phyloP scores from a whole-genome alignment of 106 monocot species.

The Phalaenopsis aphrodite region DNA sequence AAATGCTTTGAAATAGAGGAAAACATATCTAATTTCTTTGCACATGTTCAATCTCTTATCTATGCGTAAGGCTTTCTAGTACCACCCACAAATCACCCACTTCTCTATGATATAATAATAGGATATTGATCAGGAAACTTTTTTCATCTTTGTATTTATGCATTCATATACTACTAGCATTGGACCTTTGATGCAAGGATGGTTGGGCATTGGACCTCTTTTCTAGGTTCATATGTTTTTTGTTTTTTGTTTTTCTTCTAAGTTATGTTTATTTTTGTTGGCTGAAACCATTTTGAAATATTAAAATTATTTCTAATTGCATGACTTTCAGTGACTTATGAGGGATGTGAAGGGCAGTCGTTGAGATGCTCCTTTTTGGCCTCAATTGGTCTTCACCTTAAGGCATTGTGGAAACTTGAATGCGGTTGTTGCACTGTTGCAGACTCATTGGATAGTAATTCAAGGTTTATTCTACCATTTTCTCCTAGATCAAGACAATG shows the following conservation, averaged over 20 bases:
- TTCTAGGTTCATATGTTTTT: not conserved
- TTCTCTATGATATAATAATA: not conserved
- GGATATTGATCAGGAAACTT: not conserved
- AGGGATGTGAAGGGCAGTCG: slow-evolving; percentile 14
- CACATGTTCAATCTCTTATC: not conserved
- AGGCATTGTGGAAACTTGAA: slow-evolving; percentile 61
- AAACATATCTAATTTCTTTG: no score
- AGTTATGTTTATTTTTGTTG: not conserved
- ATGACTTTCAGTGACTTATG: slow-evolving; percentile 5
- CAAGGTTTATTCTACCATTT: slow-evolving; percentile 30
- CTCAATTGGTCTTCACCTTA: slow-evolving; percentile 42
- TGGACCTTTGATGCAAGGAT: not conserved
- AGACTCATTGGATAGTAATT: slow-evolving; percentile 15
- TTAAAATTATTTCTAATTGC: not conserved
- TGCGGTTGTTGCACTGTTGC: slow-evolving; percentile 38
- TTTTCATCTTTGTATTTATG: not conserved
- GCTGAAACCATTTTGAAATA: not conserved
- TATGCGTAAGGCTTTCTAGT: not conserved
- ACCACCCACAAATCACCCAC: no score
- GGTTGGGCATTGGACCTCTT: not conserved
- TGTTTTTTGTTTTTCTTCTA: not conserved
- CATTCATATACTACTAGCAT: not conserved
- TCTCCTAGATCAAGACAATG: not conserved
- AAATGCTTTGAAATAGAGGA: no score
- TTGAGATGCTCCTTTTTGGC: slow-evolving; percentile 40